Percentiles rank a stretch among this genome's conserved stretches.
phyloP scores from a whole-genome alignment of 2,329 filamentous ascomycete genomes.

The Fusarium veterinarium region DNA sequence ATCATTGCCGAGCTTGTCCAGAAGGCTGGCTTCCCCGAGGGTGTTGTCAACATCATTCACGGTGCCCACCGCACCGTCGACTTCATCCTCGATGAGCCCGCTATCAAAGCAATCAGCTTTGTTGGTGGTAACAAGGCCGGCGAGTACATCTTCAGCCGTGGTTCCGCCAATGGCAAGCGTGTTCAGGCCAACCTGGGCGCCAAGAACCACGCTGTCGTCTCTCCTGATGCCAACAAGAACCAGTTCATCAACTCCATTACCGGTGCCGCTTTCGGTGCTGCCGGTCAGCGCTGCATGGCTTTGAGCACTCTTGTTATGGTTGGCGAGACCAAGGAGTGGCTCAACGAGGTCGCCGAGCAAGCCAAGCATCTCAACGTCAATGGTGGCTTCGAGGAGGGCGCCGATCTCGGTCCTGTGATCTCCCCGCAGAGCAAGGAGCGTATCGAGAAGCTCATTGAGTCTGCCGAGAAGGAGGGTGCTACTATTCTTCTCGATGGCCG shows the following conservation, averaged over 20 bases:
- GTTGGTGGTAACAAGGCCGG: slow-evolving; percentile 89
- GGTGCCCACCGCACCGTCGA: slow-evolving; percentile 84
- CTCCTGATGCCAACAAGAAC: slow-evolving; percentile 91
- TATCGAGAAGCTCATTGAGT: slow-evolving; percentile 80
- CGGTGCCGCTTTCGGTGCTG: slow-evolving; percentile 86
- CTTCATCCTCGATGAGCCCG: slow-evolving; percentile 86
- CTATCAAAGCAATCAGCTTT: slow-evolving; percentile 88
- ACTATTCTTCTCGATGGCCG: slow-evolving; percentile 85
- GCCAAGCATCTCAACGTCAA: slow-evolving; percentile 80
- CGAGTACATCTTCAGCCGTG: slow-evolving; percentile 85
- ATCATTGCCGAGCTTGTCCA: slow-evolving; percentile 83
- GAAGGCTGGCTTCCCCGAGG: slow-evolving; percentile 84
- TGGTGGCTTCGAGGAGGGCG: slow-evolving; percentile 83
- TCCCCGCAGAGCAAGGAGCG: slow-evolving; percentile 81
- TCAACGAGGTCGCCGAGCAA: slow-evolving; percentile 79
- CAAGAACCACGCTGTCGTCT: slow-evolving; percentile 88
- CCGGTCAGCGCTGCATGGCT: slow-evolving; percentile 89
- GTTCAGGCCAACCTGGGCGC: slow-evolving; percentile 89
- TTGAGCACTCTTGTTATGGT: slow-evolving; percentile 86
- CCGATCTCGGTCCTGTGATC: slow-evolving; percentile 86
- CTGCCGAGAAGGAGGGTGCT: slow-evolving; percentile 82
- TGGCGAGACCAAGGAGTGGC: slow-evolving; percentile 86
- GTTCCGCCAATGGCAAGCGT: slow-evolving; percentile 86
- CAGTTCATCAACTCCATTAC: slow-evolving; percentile 86
- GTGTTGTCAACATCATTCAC: slow-evolving; percentile 86